Base-by-base conservation (phyloP, 2,329 filamentous ascomycete genomes). In the Xylaria hypoxylon region DNA sequence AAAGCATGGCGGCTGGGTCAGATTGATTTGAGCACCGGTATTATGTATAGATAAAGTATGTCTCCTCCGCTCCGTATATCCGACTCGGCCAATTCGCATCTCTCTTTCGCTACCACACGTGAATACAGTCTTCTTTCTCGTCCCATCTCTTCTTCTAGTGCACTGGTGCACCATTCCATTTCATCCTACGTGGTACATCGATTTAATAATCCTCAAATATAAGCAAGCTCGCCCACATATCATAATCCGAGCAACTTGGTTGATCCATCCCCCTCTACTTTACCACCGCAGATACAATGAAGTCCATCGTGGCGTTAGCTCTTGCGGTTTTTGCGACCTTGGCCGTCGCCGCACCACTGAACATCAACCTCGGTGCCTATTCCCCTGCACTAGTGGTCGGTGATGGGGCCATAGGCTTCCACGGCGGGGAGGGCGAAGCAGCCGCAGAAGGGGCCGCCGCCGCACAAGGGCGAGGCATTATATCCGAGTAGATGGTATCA, bases 391-490 rank as follows among this genome's bases (percentile, higher is more conserved):
- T 78, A 71, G 77, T 78, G 66, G 76, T 76, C 68, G 77, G 77
- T 78, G 78, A 79, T 77, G 82, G 82, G 77, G 82, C 83, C 72
- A 83, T 84, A 67, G 82, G 80, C 67, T 83, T 84, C 68, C 56
- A 64, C 19, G 72, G 71, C 44, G 70, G 62, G 13, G 68, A 65
- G 26, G 71, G 70, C 6, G 70, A 63, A 17, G 50, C 61, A 2
- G 67, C 69, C 26, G 67, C 64, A 24, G 72, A 69, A n/a, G 71
- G 70, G 4, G 70, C 68, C 2, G 59, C 52, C 2, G 59, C 48
- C 2, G 48, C 44, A 59, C 17, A 51, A 48, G 28, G 51, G 44
- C 45, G 48, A 19, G 47, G 26, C 10, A 50, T 59, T 28, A n/a
- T 40, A 31, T 50, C 33, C 1, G 11, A 26, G 24, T 58, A 58